Conservation (phyloP, 2,329 filamentous ascomycete species). For the Exophiala oligosperma region DNA sequence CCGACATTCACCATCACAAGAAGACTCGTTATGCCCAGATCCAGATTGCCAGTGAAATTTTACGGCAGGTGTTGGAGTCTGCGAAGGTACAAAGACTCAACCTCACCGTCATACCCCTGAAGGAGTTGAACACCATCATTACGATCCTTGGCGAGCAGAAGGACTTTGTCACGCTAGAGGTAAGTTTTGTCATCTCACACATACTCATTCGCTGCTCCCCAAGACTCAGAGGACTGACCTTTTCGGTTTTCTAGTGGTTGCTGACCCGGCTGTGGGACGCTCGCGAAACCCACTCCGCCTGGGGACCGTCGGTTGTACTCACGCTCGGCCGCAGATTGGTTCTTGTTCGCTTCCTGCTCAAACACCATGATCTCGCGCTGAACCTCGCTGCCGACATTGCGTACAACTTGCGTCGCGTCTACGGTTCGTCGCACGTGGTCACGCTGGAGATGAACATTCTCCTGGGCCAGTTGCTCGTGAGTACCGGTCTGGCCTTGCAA, state of each 20-base stretch:
- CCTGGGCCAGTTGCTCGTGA: constrained; percentile 52
- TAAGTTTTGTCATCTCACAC: too few relatives aligned
- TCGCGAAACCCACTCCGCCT: constrained; percentile 46
- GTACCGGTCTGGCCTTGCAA: constrained; percentile 30
- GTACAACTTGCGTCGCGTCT: constrained; percentile 57
- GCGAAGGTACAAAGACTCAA: constrained; percentile 41
- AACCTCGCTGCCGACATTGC: constrained; percentile 55
- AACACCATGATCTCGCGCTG: constrained; percentile 17
- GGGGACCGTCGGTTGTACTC: constrained; percentile 49
- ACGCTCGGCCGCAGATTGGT: constrained; percentile 56
- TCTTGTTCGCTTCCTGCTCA: constrained; percentile 49
- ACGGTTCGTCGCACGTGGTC: constrained; percentile 44
- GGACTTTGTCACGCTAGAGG: constrained; percentile 29
- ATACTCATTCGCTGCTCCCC: constrained; percentile 6
- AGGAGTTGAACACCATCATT: constrained; percentile 39
- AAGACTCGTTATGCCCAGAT: constrained; percentile 2
- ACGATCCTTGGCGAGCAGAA: constrained; percentile 40
- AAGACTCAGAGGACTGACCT: constrained; percentile 26
- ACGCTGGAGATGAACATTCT: constrained; percentile 53
- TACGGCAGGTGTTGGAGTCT: constrained; percentile 1
- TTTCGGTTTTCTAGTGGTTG: constrained; percentile 33
- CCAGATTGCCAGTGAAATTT: constrained; percentile 8
- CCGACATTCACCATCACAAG: neutral
- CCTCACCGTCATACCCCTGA: constrained; percentile 38
- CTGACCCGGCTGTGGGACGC: constrained; percentile 50